Base-by-base conservation (phyloP, 257 asterid species). In the Voacanga thouarsii region DNA sequence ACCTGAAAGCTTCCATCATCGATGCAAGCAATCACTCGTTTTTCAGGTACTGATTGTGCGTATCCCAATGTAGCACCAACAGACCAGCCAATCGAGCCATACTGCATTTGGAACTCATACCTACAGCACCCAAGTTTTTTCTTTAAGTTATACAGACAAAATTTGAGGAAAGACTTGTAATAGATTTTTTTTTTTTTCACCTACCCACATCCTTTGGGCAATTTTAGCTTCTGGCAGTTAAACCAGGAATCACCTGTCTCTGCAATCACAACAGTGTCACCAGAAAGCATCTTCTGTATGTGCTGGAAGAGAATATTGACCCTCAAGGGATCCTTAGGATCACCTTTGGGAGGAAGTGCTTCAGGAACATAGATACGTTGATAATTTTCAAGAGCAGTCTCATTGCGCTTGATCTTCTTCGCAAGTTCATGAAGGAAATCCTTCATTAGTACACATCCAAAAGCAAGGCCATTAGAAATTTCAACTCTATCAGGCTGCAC, bases 171-270 rank as follows among this genome's bases (percentile, higher is more conserved):
- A 47, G 0, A 74, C 11, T n/a, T 44, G n/a, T 10, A 72, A 63
- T 57, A 49, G 61, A 10, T 53, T 21, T 14, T 26, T 72, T 71
- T 73, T 26, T 72, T 71, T 73, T 50, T 10, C 50, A 76, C 88
- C 75, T 85, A 91, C 97, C 96, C 98, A 80, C 97, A 93, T 64
- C 97, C 98, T 66, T 83, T 86, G 0, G 97, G 98, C 50, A 91
- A 68, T 72, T 88, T 91, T 19, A 93, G 94, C 90, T 93, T 93
- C 93, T 93, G 98, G 83, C 98, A 93, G 49, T 93, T 93, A 76
- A 93, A 93, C 98, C 97, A 91, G 0, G 98, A 93, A 81, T 93
- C 98, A 1, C 97, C 97, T 0, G 98, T 91, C 82, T 93, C 97
- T 5, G 97, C 96, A 75, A 93, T 88, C 73, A 93, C 96, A 33